These are phyloP conservation scores for Amanita molliuscula DNA, from an alignment of 768 basidiomycete genomes.

Conservation along the genomic window DNA sequence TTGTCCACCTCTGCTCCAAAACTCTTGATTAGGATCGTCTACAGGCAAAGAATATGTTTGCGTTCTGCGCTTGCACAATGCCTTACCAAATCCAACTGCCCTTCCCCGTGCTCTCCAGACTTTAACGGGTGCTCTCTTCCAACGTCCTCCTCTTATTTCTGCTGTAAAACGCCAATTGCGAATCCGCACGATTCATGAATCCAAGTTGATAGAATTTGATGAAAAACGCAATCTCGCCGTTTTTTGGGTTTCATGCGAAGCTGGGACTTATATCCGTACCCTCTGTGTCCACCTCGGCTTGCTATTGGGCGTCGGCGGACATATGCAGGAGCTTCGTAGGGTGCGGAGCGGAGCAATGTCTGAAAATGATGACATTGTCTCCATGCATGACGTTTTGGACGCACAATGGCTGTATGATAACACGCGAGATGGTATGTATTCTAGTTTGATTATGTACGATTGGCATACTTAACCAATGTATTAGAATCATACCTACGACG, in stretches of 20 bases:
- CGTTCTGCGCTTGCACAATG: conserved; percentile 85
- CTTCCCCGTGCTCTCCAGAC: conserved; percentile 94
- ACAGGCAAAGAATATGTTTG: conserved; percentile 98
- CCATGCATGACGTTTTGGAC: conserved; percentile 99
- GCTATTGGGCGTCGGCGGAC: conserved; percentile 93
- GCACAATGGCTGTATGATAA: conserved; percentile 99
- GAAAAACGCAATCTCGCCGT: conserved; percentile 94
- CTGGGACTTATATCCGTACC: conserved; percentile 93
- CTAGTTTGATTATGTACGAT: background rate
- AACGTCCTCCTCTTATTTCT: conserved; percentile 96
- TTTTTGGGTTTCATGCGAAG: conserved; percentile 99
- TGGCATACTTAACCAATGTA: background rate
- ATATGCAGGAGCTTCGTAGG: conserved; percentile 97
- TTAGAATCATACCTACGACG: conserved; percentile 93
- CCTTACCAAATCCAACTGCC: conserved; percentile 69
- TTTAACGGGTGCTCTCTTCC: conserved; percentile 95
- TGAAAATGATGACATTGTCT: conserved; percentile 96
- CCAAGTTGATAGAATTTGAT: conserved; percentile 92
- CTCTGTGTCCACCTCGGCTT: conserved; percentile 96
- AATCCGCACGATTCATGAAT: conserved; percentile 94
- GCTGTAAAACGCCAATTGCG: conserved; percentile 98
- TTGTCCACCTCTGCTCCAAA: conserved; percentile 2
- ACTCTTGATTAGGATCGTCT: background rate
- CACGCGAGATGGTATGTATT: conserved; percentile 76
- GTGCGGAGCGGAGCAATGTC: conserved; percentile 94